Conservation (phyloP, 1,139 yeast genomes). For the Lodderomyces theae region DNA sequence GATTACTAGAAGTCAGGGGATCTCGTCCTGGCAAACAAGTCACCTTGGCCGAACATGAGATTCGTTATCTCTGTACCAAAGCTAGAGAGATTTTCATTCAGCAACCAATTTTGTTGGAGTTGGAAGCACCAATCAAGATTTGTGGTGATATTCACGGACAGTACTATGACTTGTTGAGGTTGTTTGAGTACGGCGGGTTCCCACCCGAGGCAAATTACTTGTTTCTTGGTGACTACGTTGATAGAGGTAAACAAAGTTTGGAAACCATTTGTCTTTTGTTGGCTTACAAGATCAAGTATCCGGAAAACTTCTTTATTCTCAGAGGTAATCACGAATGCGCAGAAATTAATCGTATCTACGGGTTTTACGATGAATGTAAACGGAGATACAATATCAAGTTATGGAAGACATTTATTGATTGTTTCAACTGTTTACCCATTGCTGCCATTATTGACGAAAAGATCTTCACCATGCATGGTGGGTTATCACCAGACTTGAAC, state of each 20-base stretch:
- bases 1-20: conserved; percentile 95
- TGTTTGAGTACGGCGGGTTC: conserved; percentile 97
- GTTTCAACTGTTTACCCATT: conserved; percentile 96
- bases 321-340: conserved; percentile 99
- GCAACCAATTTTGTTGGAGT: conserved; percentile 91
- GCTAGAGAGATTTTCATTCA: conserved; percentile 97
- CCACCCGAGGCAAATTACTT: conserved; percentile 98
- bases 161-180: conserved; percentile 89
- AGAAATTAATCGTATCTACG: conserved; percentile 92
- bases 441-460: conserved; percentile 98
- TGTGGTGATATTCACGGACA: conserved; percentile 98
- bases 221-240: conserved; percentile 95
- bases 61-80: conserved; percentile 91
- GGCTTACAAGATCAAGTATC: conserved; percentile 95
- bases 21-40: conserved; percentile 98
- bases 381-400: conserved; percentile 95
- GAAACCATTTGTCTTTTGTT: conserved; percentile 90
- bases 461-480: conserved; percentile 98
- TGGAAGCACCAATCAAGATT: conserved; percentile 95
- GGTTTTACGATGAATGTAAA: conserved; percentile 96
- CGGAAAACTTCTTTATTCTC: conserved; percentile 91
- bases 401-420: conserved; percentile 97
- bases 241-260: conserved; percentile 94
- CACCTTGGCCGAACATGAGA: conserved; percentile 88
- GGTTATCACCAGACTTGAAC: conserved; percentile 93